Evolutionary conservation across 441 rosid species (phyloP), one percentile per base, ranked within the genome.

Genomic region (Croton setiger): DNA sequence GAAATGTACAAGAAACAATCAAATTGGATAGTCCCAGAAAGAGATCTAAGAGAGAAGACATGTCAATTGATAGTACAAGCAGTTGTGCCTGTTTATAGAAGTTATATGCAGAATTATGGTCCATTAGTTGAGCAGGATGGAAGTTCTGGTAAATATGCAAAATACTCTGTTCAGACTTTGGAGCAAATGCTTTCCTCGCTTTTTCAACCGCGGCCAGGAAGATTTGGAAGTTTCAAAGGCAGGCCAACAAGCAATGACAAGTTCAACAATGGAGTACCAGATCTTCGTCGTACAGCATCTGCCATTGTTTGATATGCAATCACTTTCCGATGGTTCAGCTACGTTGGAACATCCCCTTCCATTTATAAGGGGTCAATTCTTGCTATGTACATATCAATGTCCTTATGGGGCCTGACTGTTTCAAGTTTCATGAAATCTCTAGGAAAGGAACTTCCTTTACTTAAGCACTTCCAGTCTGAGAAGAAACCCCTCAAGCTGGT

Each of bases 21-120:
- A 1, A 73, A 74, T 49, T 92, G 97, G 94, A 84, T 94, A 59
- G 63, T 94, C 66, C 75, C 83, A 0, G 99, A 92, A 55, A 86
- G 80, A 75, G 98, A 90, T 82, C 82, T 94, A 74, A 86, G 98
- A 78, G 98, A 94, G 72, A 94, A 86, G 84, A 84, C 83, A 5
- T 85, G 91, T 70, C 96, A 92, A 64, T 86, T 75, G 66, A 88
- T 89, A 48, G 87, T 85, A 61, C 99, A 92, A 68, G 78, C 90
- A 5, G 81, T 94, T 48, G 86, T 92, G 35, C 99, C 99, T 13
- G 89, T 94, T 45, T 94, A 92, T 72, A 78, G 99, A 64, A 94
- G 99, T 83, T 94, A 87, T 73, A 94, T 94, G 99, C 99, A 94
- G 76, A 92, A 87, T 75, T 94, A 94, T 63, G 99, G 99, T 58